Conservation (phyloP, 805 yeast genomes). For the Saccharomycopsis schoenii region DNA sequence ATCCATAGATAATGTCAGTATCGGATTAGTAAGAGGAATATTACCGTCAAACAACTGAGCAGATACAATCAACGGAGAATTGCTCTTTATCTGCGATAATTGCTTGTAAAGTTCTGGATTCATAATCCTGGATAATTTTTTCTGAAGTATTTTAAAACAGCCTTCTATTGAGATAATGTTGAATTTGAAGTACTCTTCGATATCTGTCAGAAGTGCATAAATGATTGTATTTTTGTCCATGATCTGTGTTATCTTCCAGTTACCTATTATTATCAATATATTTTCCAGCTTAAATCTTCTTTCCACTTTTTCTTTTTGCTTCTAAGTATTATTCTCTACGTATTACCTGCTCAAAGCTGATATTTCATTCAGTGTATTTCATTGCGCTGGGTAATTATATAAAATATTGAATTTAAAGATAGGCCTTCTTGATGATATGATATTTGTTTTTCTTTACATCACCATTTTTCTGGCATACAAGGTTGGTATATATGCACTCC, state of each 20-base stretch:
- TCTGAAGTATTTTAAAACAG: constrained; percentile 9
- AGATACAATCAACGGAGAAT: constrained; percentile 14
- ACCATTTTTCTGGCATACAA: not conserved
- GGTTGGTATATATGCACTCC: not conserved
- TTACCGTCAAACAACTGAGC: constrained; percentile 15
- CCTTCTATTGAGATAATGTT: constrained; percentile 15
- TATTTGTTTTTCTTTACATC: not conserved
- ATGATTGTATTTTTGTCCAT: constrained; percentile 15
- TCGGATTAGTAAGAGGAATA: constrained; percentile 13
- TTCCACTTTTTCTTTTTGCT: not conserved
- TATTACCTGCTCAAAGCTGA: too few species aligned
- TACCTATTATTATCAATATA: not conserved
- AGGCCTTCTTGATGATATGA: not conserved
- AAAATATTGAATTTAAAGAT: not conserved
- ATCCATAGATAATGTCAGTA: constrained; percentile 8
- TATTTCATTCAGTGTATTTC: too few species aligned
- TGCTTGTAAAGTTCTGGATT: constrained; percentile 13
- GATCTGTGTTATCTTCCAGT: not conserved
- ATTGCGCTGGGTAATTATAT: too few species aligned
- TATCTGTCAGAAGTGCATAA: constrained; percentile 15
- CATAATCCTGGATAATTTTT: constrained; percentile 9
- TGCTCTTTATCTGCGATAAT: constrained; percentile 13
- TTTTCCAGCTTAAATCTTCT: not conserved
- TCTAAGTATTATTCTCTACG: too few species aligned
- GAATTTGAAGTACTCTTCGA: constrained; percentile 10